Evolutionary conservation across 148 eudicot species (phyloP).

Genomic region (Chenopodium album): DNA sequence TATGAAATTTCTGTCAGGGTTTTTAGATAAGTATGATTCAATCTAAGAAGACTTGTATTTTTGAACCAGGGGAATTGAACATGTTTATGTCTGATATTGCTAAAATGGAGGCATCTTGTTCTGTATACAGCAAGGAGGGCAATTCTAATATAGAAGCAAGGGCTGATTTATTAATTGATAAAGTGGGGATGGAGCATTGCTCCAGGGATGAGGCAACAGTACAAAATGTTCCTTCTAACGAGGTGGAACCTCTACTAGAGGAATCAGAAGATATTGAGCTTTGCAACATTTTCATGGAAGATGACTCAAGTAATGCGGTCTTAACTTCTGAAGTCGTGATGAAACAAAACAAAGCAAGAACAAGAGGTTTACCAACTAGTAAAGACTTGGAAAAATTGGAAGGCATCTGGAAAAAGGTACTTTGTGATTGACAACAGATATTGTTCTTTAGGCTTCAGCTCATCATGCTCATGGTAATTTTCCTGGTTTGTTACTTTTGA

Average conservation of each 20-base stretch:
- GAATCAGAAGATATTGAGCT: conserved; percentile 65
- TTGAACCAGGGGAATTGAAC: conserved; percentile 63
- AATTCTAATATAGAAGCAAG: conserved; percentile 27
- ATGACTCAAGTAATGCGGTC: conserved; percentile 38
- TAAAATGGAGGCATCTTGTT: conserved; percentile 35
- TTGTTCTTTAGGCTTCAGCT: too few relatives aligned
- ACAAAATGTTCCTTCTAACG: conserved; percentile 32
- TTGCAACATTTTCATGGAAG: conserved; percentile 76
- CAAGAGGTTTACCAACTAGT: conserved; percentile 45
- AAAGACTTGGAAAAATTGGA: conserved; percentile 72
- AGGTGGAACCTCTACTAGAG: conserved; percentile 33
- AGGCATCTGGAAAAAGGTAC: conserved; percentile 97
- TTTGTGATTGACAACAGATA: not conserved
- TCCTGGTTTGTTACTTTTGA: not conserved
- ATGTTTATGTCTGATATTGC: conserved; percentile 45
- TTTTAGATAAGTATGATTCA: not conserved
- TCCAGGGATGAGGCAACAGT: conserved; percentile 23
- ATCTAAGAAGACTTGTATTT: conserved; percentile 11
- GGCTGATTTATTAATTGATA: conserved; percentile 29
- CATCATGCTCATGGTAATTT: not conserved
- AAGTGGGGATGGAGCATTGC: conserved; percentile 29
- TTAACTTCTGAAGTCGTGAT: conserved; percentile 48
- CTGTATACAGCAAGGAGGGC: conserved; percentile 18
- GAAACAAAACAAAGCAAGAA: conserved; percentile 58
- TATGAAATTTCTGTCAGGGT: conserved; percentile 11